Conservation (phyloP, 331 rosid species). For the Phaseolus coccineus region DNA sequence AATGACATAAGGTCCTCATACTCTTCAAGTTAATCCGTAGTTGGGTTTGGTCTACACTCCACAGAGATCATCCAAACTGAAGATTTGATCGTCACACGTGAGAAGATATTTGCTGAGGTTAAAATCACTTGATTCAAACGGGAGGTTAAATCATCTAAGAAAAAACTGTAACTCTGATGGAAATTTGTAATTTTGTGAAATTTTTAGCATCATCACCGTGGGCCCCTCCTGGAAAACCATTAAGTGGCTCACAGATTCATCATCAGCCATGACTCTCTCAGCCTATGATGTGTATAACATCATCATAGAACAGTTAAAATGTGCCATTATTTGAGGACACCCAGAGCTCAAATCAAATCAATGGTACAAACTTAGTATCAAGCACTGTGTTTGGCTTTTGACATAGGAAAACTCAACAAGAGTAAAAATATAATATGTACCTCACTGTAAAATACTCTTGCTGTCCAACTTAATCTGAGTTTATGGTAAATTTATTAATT, state of each 20-base stretch:
- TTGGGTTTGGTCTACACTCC: slow-evolving; percentile 25
- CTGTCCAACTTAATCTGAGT: too few relatives aligned
- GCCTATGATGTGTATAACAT: slow-evolving; percentile 51
- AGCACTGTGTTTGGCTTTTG: slow-evolving; percentile 33
- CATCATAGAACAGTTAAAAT: slow-evolving; percentile 50
- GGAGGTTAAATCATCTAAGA: slow-evolving; percentile 33
- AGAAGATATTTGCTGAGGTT: slow-evolving; percentile 43
- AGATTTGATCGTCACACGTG: slow-evolving; percentile 49
- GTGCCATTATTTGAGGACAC: slow-evolving; percentile 49
- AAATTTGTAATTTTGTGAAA: slow-evolving; percentile 37
- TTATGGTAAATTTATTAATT: not conserved
- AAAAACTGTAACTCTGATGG: not conserved
- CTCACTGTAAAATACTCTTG: not conserved
- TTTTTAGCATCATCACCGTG: slow-evolving; percentile 52
- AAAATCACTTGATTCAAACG: slow-evolving; percentile 43
- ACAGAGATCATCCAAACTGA: slow-evolving; percentile 42
- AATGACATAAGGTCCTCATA: slow-evolving; percentile 37
- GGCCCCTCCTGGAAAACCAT: slow-evolving; percentile 49
- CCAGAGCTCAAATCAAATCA: slow-evolving; percentile 43
- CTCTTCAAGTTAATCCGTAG: slow-evolving; percentile 39
- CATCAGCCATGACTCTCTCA: slow-evolving; percentile 59
- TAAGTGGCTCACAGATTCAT: slow-evolving; percentile 48
- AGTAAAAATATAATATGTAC: not conserved
- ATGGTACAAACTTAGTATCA: slow-evolving; percentile 32
- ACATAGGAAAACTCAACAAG: slow-evolving; percentile 39